A percentile compares a stretch with the other conserved stretches of the same genome.
phyloP scores from a whole-genome alignment of 805 yeast species.

The Wickerhamia fluorescens region DNA sequence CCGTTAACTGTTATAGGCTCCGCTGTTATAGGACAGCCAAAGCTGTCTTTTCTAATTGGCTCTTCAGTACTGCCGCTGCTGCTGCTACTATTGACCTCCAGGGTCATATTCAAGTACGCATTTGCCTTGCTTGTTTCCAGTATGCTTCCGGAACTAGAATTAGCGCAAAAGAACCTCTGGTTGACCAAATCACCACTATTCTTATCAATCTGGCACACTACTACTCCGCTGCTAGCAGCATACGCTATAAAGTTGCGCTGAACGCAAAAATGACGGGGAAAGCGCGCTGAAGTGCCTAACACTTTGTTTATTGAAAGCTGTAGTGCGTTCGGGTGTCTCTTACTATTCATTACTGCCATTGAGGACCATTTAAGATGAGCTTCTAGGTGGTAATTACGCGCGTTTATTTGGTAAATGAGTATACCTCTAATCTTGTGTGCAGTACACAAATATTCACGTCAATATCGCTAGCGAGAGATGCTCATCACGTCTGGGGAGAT shows the following conservation, averaged over 20 bases:
- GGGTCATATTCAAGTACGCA: constrained; percentile 23
- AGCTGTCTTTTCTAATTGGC: constrained; percentile 21
- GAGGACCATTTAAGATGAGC: no score
- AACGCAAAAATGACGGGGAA: constrained; percentile 33
- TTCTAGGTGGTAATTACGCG: no score
- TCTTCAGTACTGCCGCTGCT: constrained; percentile 6
- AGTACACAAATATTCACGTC: no score
- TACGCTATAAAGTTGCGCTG: constrained; percentile 41
- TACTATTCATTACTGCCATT: no score
- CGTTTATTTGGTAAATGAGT: no score
- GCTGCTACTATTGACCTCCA: no score
- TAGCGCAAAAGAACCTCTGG: constrained; percentile 51
- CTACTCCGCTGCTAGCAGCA: constrained; percentile 56
- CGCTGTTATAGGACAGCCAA: constrained; percentile 24
- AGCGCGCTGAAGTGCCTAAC: constrained; percentile 42
- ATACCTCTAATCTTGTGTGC: no score
- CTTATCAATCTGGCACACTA: constrained; percentile 32
- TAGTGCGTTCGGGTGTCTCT: no score
- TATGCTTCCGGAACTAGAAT: constrained; percentile 8
- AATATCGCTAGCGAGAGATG: no score
- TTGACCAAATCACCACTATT: constrained; percentile 12
- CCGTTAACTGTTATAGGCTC: constrained; percentile 24
- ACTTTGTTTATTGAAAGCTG: constrained; percentile 14
- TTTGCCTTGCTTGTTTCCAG: constrained; percentile 12
- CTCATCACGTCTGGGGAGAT: no score